Conservation (phyloP, 78 protist genomes). For the Isochrysis galbana region DNA sequence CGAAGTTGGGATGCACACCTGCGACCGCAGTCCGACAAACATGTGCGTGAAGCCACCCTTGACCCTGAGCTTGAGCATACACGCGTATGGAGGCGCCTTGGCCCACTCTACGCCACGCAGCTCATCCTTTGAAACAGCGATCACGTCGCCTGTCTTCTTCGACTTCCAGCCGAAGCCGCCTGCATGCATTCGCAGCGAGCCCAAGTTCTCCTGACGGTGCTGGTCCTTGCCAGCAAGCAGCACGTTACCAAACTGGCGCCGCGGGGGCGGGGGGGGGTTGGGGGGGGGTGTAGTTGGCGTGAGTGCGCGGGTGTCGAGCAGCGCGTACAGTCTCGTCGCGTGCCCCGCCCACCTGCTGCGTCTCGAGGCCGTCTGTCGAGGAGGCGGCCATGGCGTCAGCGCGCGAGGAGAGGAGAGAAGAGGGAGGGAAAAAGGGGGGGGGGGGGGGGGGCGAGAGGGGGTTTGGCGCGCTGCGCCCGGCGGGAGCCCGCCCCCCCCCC, state of each 20-base stretch:
- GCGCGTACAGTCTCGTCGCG: not conserved
- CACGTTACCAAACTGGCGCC: slow-evolving; percentile 4
- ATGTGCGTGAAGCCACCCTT: slow-evolving; percentile 2
- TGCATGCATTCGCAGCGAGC: not conserved
- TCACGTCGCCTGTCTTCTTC: not conserved
- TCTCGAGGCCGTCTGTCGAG: too few species aligned
- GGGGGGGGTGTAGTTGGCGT: not conserved
- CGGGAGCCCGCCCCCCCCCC: too few species aligned
- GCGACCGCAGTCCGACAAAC: not conserved
- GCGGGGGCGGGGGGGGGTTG: not conserved
- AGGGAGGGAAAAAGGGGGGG: too few species aligned
- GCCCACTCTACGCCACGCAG: not conserved
- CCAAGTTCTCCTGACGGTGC: not conserved
- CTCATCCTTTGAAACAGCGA: not conserved
- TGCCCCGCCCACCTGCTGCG: not conserved
- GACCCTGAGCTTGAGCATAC: not conserved
- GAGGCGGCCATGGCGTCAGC: too few species aligned
- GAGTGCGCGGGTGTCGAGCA: not conserved
- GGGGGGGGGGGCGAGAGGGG: too few species aligned
- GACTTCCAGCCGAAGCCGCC: slow-evolving; percentile 13
- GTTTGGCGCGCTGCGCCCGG: too few species aligned
- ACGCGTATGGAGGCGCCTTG: not conserved
- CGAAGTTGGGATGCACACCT: too few species aligned
- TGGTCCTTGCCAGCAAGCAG: not conserved
- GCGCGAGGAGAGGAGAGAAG: too few species aligned